A percentile compares a stretch with the other conserved stretches of the same genome.
phyloP scores from a whole-genome alignment of 345 rosid species.

The Reutealis trisperma region DNA sequence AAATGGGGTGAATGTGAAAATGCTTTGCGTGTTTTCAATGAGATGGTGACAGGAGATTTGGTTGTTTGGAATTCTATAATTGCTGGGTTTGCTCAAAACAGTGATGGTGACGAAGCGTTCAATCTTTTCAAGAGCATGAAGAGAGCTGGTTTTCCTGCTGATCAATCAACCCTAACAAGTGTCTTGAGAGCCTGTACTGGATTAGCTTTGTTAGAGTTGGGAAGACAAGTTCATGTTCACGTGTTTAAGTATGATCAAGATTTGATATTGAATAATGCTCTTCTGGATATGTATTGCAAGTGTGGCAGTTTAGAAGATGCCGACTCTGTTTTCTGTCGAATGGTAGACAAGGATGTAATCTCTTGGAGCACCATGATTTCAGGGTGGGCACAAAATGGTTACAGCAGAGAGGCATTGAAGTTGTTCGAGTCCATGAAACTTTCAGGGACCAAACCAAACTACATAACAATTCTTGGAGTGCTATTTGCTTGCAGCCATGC shows the following conservation, averaged over 20 bases:
- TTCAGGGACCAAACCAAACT: constrained; percentile 55
- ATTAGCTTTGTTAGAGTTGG: constrained; percentile 56
- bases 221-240: constrained; percentile 73
- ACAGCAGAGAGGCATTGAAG: constrained; percentile 57
- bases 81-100: constrained; percentile 72
- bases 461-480: constrained; percentile 60
- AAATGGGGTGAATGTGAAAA: constrained; percentile 49
- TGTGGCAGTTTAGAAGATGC: constrained; percentile 75
- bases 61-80: constrained; percentile 80
- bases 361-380: constrained; percentile 85
- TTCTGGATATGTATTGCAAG: constrained; percentile 75
- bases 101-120: constrained; percentile 52
- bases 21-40: constrained; percentile 51
- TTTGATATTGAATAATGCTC: constrained; percentile 66
- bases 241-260: constrained; percentile 60
- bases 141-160: constrained; percentile 50
- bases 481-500: constrained; percentile 84
- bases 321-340: constrained; percentile 38
- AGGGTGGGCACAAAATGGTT: constrained; percentile 73
- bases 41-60: constrained; percentile 58
- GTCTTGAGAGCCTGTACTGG: constrained; percentile 69
- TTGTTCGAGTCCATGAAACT: constrained; percentile 55
- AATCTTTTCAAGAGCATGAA: constrained; percentile 65
- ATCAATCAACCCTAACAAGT: constrained; percentile 62
- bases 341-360: constrained; percentile 63